Percentiles rank a stretch among this genome's conserved stretches.
These are phyloP conservation scores for Coniosporium uncinatum DNA, from an alignment of 2,329 filamentous ascomycete species.

Conservation along the genomic window DNA sequence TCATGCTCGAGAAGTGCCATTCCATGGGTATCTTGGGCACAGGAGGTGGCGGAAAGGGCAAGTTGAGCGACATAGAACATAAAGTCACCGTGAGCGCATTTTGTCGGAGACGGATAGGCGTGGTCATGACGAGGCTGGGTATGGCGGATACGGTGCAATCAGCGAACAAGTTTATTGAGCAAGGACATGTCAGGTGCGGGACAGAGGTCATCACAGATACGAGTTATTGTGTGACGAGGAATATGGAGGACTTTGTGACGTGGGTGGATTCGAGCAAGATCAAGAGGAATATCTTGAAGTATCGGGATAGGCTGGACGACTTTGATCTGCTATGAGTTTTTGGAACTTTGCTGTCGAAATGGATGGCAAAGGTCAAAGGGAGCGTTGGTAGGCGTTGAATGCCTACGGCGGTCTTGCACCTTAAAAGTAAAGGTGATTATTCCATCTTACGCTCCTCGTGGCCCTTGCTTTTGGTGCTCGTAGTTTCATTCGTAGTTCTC, in stretches of 20 bases:
- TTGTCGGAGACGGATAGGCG: conserved; percentile 75
- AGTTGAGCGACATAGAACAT: conserved; percentile 68
- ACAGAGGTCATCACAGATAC: conserved; percentile 88
- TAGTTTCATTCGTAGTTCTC: too few species aligned
- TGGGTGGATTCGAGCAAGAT: conserved; percentile 98
- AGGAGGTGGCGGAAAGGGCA: conserved; percentile 56
- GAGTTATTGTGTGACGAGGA: conserved; percentile 78
- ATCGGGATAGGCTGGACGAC: conserved; percentile 91
- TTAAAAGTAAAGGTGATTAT: too few species aligned
- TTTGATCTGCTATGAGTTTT: conserved; percentile 87
- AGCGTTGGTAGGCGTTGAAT: too few species aligned
- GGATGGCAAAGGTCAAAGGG: too few species aligned
- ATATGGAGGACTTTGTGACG: conserved; percentile 94
- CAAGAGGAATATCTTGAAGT: conserved; percentile 93
- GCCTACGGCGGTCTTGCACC: too few species aligned
- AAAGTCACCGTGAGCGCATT: conserved; percentile 87
- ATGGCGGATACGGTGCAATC: conserved; percentile 93
- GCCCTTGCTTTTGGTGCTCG: too few species aligned
- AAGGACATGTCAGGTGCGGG: conserved; percentile 88
- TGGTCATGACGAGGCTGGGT: conserved; percentile 83
- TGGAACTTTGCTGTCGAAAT: too few species aligned
- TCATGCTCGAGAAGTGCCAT: conserved; percentile 87
- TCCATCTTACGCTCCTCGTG: too few species aligned
- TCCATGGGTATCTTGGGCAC: conserved; percentile 83
- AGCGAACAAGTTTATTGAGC: conserved; percentile 79